phyloP scores from a whole-genome alignment of 495 filamentous ascomycete genomes.

The Aspergillus sparsus region DNA sequence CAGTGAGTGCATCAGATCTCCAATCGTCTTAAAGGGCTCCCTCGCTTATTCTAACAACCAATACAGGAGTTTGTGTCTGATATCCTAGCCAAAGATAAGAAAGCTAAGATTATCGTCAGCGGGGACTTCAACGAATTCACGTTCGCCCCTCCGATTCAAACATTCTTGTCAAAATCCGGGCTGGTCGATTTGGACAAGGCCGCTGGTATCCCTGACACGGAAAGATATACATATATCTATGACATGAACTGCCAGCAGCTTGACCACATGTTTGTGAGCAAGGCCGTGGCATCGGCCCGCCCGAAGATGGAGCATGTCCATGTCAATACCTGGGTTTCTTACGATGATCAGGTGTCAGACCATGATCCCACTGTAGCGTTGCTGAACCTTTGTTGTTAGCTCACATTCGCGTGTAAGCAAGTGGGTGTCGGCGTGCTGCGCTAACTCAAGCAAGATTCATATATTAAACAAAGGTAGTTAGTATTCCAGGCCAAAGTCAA shows the following conservation, averaged over 20 bases:
- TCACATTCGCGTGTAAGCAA: too few species aligned
- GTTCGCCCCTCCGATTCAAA: slow-evolving; percentile 52
- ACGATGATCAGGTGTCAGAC: slow-evolving; percentile 48
- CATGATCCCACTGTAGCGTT: slow-evolving; percentile 61
- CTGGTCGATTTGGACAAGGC: slow-evolving; percentile 58
- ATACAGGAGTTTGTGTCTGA: slow-evolving; percentile 35
- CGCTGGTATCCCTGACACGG: slow-evolving; percentile 38
- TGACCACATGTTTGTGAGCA: slow-evolving; percentile 62
- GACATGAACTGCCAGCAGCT: slow-evolving; percentile 57
- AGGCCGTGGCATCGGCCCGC: slow-evolving; percentile 15
- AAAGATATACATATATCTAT: slow-evolving; percentile 63
- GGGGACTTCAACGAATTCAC: slow-evolving; percentile 69
- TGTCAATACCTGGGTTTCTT: slow-evolving; percentile 60
- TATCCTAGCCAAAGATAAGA: slow-evolving; percentile 44
- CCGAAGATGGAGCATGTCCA: slow-evolving; percentile 58
- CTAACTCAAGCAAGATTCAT: too few species aligned
- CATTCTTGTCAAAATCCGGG: slow-evolving; percentile 40
- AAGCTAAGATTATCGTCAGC: slow-evolving; percentile 48
- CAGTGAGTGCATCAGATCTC: slow-evolving; percentile 31
- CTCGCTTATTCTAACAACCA: not conserved
- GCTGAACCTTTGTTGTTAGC: slow-evolving; percentile 49
- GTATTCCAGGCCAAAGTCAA: too few species aligned
- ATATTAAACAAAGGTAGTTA: too few species aligned
- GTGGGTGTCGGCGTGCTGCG: too few species aligned
- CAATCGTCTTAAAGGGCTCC: not conserved